These are phyloP conservation scores for Russula olivacea DNA, from an alignment of 768 basidiomycete species.

Conservation along the genomic window DNA sequence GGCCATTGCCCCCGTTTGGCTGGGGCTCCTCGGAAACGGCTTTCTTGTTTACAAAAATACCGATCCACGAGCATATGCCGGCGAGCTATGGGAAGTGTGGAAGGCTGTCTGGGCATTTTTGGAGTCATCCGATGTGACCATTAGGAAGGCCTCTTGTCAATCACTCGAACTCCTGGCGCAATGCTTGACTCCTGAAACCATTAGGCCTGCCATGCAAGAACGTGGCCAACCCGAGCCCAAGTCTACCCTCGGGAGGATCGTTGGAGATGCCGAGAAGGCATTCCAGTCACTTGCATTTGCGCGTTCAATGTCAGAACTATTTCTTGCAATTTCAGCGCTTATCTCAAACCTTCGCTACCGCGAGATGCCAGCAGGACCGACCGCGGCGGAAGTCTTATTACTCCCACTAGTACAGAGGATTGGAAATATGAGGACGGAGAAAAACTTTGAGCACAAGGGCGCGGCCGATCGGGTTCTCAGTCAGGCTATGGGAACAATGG, in stretches of 20 bases:
- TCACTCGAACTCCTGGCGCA: constrained; percentile 58
- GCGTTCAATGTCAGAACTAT: constrained; percentile 68
- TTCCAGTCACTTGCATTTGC: constrained; percentile 70
- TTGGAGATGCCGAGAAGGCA: constrained; percentile 58
- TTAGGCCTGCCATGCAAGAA: constrained; percentile 47
- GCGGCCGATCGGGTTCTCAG: constrained; percentile 74
- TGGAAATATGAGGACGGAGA: constrained; percentile 67
- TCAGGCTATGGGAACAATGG: constrained; percentile 77
- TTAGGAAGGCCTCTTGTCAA: constrained; percentile 57
- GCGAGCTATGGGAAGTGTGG: constrained; percentile 63
- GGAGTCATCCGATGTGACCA: constrained; percentile 56
- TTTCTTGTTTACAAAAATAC: constrained; percentile 57
- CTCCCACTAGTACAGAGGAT: constrained; percentile 63
- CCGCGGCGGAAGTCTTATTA: constrained; percentile 66
- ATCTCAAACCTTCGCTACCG: constrained; percentile 55
- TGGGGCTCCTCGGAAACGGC: constrained; percentile 65
- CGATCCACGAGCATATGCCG: constrained; percentile 45
- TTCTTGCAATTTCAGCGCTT: constrained; percentile 68
- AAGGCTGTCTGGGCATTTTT: constrained; percentile 70
- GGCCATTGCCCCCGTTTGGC: constrained; percentile 70
- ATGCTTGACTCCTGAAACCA: constrained; percentile 64
- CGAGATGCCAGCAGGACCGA: constrained; percentile 36
- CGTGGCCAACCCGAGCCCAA: constrained; percentile 38
- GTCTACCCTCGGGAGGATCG: constrained; percentile 55
- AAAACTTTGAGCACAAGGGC: constrained; percentile 88